Base-by-base conservation (phyloP, 192 early-diverging fungal species). In the Chytriomyces sp. region DNA sequence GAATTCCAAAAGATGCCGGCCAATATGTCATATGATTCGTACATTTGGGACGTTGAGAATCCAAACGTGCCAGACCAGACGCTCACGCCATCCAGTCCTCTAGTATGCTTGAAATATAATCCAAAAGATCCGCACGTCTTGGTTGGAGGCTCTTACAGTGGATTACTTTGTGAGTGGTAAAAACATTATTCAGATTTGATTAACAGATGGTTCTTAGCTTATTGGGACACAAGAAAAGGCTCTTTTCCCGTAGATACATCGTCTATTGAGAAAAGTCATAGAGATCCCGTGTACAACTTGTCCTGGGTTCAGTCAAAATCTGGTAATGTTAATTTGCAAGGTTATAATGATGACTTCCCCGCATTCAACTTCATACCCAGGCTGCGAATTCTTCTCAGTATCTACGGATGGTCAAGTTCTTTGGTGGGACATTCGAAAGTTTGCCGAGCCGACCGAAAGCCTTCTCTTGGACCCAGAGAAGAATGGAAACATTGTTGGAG, bases 41-140 rank as follows among this genome's bases (percentile, higher is more conserved):
- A 88, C 72, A 88, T 88, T 57, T 88, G 87, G 87, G 85, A 88
- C 54, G 75, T 88, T n/a, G 87, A 88, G 64, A 88, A 84, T 64
- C 87, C 85, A 33, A 88, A 88, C 56, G 70, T 70, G 6, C 85
- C 85, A 4, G 87, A 88, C 37, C 85, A 83, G 59, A 80, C 82
- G 5, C 70, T 88, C 19, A 82, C 86, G 41, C 87, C 87, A 5
- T 54, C 77, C 12, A 76, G 72, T 5, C 85, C 85, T 25, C 62
- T 88, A 0, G 87, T 88, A 2, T 82, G 78, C 70, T 28, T 88
- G 41, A 84, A 88, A 59, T 88, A 88, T 72, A 88, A 88, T 65
- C 87, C 87, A 52, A 88, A 88, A 59, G 87, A 88, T 73, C 87
- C 87, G 0, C 87, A 88, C 69, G 81, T 88, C 58, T 71, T 88